These are phyloP conservation scores for Malassezia slooffiae DNA, from an alignment of 1,284 basidiomycete genomes.

Conservation along the genomic window DNA sequence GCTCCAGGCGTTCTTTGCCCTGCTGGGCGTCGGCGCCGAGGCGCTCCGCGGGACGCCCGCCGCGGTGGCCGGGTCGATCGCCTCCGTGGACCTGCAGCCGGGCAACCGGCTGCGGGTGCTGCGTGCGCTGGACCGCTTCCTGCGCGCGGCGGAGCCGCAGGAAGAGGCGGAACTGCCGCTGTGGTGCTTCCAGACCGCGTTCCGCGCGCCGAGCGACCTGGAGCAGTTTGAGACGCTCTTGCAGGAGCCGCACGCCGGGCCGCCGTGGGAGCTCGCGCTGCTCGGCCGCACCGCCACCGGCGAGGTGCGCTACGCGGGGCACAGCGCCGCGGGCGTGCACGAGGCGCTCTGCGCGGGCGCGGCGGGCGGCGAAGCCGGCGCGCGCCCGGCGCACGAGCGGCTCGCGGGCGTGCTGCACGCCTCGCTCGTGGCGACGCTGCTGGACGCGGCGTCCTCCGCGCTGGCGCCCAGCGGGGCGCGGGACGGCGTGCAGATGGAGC, in stretches of 20 bases:
- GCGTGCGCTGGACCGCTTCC: constrained; percentile 4
- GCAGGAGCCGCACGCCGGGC: neutral
- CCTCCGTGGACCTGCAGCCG: constrained; percentile 6
- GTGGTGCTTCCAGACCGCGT: constrained; percentile 34
- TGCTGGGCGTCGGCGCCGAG: constrained; percentile 28
- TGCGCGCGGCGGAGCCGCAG: neutral
- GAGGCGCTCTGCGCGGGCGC: constrained; percentile 3
- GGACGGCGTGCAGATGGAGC: constrained; percentile 6
- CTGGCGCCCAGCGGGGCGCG: neutral
- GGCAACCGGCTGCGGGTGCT: neutral
- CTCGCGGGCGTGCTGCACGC: constrained; percentile 6
- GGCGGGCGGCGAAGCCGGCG: neutral
- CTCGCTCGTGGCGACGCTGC: constrained; percentile 7
- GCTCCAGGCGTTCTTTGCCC: constrained; percentile 31
- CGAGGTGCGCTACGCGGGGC: too few species aligned
- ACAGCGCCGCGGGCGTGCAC: neutral
- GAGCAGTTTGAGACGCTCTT: constrained; percentile 28
- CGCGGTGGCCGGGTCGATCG: neutral
- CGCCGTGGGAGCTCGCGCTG: constrained; percentile 1
- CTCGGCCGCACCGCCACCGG: neutral
- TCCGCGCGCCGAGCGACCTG: constrained; percentile 23
- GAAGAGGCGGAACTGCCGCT: constrained; percentile 12
- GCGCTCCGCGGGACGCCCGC: constrained; percentile 3
- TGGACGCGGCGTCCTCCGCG: constrained; percentile 6
- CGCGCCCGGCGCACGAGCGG: neutral